phyloP scores from a whole-genome alignment of 345 rosid genomes.

The rapeseed (Brassica napus) region Da-Ae NC_063451.1:16421001-16421500 shows the following conservation, averaged over 20 bases:
- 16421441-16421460: no score
- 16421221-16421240: background rate
- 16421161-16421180: background rate
- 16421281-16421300: background rate
- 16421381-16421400: background rate
- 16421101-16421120: background rate
- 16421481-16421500: no score
- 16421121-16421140: background rate
- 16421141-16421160: background rate
- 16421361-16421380: background rate
- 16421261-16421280: background rate
- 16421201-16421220: background rate
- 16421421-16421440: no score
- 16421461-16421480: no score
- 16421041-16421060: background rate
- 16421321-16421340: background rate
- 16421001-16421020: background rate
- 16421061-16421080: no score
- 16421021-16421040: background rate
- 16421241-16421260: background rate
- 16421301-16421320: background rate
- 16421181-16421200: background rate
- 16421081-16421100: background rate
- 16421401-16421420: background rate
- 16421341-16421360: background rate